Evolutionary conservation across 2,329 filamentous ascomycete species (phyloP).

Genomic region (Talaromyces sp.): DNA sequence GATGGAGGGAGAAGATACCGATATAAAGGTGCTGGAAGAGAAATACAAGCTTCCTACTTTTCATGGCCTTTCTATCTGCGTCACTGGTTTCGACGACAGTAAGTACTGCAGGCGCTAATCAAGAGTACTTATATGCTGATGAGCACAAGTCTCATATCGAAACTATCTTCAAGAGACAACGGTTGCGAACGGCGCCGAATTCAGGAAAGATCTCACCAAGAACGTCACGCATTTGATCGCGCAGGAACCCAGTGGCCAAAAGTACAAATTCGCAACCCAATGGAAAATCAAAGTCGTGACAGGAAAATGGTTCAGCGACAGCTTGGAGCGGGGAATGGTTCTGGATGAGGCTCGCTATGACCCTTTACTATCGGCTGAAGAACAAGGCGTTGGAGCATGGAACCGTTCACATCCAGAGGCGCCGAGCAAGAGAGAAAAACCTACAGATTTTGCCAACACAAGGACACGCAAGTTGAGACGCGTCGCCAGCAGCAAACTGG

Average conservation of each 20-base stretch:
- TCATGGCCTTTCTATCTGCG: conserved; percentile 56
- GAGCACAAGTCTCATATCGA: conserved; percentile 55
- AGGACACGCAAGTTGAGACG: conserved; percentile 78
- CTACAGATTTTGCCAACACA: conserved; percentile 46
- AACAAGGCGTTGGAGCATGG: conserved; percentile 77
- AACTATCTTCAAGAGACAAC: conserved; percentile 65
- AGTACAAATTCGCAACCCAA: conserved; percentile 78
- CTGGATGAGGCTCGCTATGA: conserved; percentile 83
- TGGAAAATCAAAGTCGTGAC: conserved; percentile 80
- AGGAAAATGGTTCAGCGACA: conserved; percentile 79
- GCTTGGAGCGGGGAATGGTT: conserved; percentile 79
- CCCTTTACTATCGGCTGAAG: conserved; percentile 61
- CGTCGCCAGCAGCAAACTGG: conserved; percentile 78
- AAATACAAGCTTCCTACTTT: conserved; percentile 45
- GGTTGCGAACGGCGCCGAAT: conserved; percentile 68
- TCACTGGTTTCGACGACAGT: conserved; percentile 67
- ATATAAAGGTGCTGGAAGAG: conserved; percentile 65
- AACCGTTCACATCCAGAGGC: conserved; percentile 42
- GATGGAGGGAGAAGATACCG: conserved; percentile 71
- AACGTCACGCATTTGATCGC: conserved; percentile 84
- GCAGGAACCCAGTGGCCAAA: conserved; percentile 72
- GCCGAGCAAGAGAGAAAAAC: conserved; percentile 32
- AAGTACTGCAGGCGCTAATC: conserved; percentile 19
- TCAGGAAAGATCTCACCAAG: conserved; percentile 82
- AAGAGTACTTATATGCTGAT: background rate